A percentile compares a stretch with the other conserved stretches of the same genome.
Conservation (phyloP, 169 alveolate genomes). For the Pseudocohnilembus persalinus region DNA sequence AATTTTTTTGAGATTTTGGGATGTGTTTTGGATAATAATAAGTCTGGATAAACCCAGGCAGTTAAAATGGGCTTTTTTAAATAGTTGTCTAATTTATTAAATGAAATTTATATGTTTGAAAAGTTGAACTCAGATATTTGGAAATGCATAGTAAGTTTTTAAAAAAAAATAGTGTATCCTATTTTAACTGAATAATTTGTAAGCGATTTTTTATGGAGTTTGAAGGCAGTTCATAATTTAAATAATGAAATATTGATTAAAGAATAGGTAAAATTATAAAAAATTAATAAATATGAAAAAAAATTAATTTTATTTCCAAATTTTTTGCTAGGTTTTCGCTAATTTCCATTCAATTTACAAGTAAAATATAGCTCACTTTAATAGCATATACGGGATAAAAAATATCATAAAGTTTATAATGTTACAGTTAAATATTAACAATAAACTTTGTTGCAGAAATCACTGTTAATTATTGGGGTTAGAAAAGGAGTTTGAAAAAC, state of each 20-base stretch:
- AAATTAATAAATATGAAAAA: too few species aligned
- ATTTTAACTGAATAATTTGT: background rate
- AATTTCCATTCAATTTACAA: background rate
- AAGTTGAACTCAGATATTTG: background rate
- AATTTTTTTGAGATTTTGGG: background rate
- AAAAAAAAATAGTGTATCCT: background rate
- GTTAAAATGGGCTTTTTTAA: background rate
- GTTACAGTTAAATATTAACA: background rate
- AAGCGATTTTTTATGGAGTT: background rate
- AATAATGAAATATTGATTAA: too few species aligned
- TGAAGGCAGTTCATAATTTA: background rate
- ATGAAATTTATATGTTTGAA: background rate
- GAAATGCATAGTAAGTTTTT: background rate
- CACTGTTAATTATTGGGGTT: background rate
- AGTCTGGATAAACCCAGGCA: background rate
- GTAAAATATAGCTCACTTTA: background rate
- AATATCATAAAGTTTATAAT: background rate
- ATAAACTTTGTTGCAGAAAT: background rate
- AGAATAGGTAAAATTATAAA: background rate
- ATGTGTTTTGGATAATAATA: too few species aligned
- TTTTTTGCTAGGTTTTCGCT: too few species aligned
- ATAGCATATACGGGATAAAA: background rate
- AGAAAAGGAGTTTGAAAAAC: background rate
- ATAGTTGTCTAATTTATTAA: background rate
- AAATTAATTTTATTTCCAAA: too few species aligned